Base-by-base conservation (phyloP, 495 filamentous ascomycete species). In the Annulohypoxylon stygium region DNA sequence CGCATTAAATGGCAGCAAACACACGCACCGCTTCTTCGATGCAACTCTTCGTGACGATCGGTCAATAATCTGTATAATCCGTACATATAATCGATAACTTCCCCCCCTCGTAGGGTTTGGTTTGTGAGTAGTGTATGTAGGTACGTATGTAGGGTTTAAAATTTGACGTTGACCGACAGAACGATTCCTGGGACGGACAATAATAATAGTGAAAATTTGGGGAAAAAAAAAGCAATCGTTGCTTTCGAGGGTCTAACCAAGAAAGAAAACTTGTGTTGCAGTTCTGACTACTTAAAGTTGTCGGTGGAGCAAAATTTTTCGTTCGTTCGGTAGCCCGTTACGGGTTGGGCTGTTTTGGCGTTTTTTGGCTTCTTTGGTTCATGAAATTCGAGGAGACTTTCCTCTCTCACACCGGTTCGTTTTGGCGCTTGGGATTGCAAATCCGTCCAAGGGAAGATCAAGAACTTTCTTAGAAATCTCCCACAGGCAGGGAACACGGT, bases 1-100 rank as follows among this genome's bases (percentile, higher is more conserved):
- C 67, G 72, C 72, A 75, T 75, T 30, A 74, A 70, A 64, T 65
- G 67, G 72, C 59, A 75, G 59, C 72, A 75, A 75, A 71, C 72
- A 71, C 64, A 37, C 64, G 63, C 64, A 67, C 58, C 58, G 60
- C 58, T 72, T 62, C 55, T 64, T 59, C 37, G 62, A 66, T 69
- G 71, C 66, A 70, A 69, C 71, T 66, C 57, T 69, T 69, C n/a
- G 55, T 23, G 43, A 39, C 53, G 61, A 74, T 74, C 71, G 66
- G 45, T 55, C 71, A 74, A 74, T 66, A 74, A 74, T 66, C 57
- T 57, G 71, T 62, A 68, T 66, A 74, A 74, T 66, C 57, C 61
- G 71, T 62, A 68, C 63, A 63, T 63, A 72, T 59, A 64, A 62
- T 67, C 50, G 57, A 30, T 61, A 34, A 26, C 37, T 66, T 70